Percentiles rank a stretch among this genome's conserved stretches.
Evolutionary conservation across 2,329 filamentous ascomycete genomes (phyloP).

Genomic region (Rhynchosporium secalis): DNA sequence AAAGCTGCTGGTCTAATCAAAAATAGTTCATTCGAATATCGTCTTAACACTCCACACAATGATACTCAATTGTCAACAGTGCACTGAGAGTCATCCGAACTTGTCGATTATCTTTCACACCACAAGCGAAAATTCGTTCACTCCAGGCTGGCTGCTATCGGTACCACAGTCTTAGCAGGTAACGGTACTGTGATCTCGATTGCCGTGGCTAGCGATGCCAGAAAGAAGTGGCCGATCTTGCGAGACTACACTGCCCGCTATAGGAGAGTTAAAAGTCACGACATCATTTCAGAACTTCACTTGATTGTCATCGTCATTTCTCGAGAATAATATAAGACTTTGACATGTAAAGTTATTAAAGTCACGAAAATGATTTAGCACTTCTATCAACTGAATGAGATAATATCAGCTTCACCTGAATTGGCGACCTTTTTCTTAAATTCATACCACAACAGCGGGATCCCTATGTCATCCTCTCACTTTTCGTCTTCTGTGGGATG

Average conservation of each 20-base stretch:
- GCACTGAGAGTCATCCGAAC: not conserved
- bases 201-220: not conserved
- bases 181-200: not conserved
- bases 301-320: no score
- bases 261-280: no score
- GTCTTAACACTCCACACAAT: not conserved
- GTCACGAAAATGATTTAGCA: no score
- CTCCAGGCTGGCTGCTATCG: not conserved
- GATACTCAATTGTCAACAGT: not conserved
- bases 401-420: no score
- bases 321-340: no score
- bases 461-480: not conserved
- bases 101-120: not conserved
- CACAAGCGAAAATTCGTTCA: not conserved
- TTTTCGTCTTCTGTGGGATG: not conserved
- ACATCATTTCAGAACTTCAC: no score
- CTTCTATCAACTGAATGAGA: no score
- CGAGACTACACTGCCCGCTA: no score
- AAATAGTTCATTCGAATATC: not conserved
- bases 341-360: no score
- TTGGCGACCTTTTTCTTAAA: no score
- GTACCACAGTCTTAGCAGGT: not conserved
- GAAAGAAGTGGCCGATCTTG: no score
- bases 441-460: no score
- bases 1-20: not conserved